Evolutionary conservation across 2,329 filamentous ascomycete species (phyloP).

Genomic region (Phialemoniopsis sp.): DNA sequence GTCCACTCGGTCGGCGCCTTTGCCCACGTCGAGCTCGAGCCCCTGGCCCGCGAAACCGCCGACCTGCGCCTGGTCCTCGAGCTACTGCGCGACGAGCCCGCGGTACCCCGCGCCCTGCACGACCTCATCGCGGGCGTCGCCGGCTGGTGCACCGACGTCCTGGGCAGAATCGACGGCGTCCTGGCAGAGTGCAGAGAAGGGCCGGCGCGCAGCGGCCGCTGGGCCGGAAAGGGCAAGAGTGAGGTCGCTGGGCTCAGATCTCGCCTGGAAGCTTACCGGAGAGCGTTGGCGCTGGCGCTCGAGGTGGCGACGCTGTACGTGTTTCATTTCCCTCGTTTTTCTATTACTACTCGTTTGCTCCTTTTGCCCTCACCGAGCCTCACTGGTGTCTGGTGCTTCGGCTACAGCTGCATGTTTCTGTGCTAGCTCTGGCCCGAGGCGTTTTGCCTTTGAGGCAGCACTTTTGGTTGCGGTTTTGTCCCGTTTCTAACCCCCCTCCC

Average conservation of each 20-base stretch:
- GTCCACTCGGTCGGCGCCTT: slow-evolving; percentile 14
- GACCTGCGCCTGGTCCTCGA: slow-evolving; percentile 17
- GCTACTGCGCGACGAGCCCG: slow-evolving; percentile 13
- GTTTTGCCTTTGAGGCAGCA: too few species aligned
- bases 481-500: too few species aligned
- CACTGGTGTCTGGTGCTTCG: too few species aligned
- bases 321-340: neutral
- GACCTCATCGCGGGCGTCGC: slow-evolving; percentile 11
- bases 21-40: slow-evolving; percentile 15
- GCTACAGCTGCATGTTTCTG: too few species aligned
- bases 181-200: slow-evolving; percentile 8
- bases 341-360: neutral
- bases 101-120: slow-evolving; percentile 10
- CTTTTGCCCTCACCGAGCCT: neutral
- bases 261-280: slow-evolving; percentile 4
- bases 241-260: slow-evolving; percentile 4
- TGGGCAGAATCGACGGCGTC: slow-evolving; percentile 11
- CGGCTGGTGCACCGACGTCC: slow-evolving; percentile 11
- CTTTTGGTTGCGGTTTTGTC: too few species aligned
- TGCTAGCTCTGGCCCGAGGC: too few species aligned
- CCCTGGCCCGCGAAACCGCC: slow-evolving; percentile 16
- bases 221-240: slow-evolving; percentile 6
- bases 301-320: slow-evolving; percentile 7
- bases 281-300: slow-evolving; percentile 4
- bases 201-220: slow-evolving; percentile 5